Percentiles rank a stretch among this genome's conserved stretches.
Conservation (phyloP, 805 yeast genomes). For the Cyberlindnera xylosilytica region DNA sequence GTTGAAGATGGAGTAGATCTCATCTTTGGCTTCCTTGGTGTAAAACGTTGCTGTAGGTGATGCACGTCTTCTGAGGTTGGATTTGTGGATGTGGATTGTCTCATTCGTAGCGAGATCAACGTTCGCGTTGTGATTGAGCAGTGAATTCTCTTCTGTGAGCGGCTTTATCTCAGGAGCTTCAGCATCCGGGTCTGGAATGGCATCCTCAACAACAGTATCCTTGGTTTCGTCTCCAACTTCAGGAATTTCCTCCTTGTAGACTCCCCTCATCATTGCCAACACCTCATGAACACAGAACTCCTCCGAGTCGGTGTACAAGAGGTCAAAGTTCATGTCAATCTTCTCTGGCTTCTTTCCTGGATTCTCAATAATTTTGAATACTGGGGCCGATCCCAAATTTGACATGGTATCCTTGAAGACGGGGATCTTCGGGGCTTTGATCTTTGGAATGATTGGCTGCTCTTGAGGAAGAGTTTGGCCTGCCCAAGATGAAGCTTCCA, state of each 20-base stretch:
- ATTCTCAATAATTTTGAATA: conserved; percentile 46
- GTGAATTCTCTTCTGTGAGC: too few relatives aligned
- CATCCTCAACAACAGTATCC: neutral
- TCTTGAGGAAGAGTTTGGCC: conserved; percentile 57
- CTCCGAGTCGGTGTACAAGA: conserved; percentile 44
- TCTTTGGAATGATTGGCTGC: conserved; percentile 5
- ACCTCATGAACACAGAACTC: conserved; percentile 67
- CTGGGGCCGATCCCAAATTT: conserved; percentile 32
- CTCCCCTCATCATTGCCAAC: conserved; percentile 40
- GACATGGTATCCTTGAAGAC: conserved; percentile 38
- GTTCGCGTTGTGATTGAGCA: too few relatives aligned
- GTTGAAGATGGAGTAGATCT: conserved; percentile 73
- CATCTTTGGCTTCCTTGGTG: conserved; percentile 72
- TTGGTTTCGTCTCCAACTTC: neutral
- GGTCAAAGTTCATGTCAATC: conserved; percentile 55
- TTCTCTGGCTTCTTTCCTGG: conserved; percentile 62
- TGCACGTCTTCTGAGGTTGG: conserved; percentile 32
- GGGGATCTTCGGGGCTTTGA: conserved; percentile 27
- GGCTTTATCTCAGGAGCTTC: too few relatives aligned
- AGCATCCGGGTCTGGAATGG: too few relatives aligned
- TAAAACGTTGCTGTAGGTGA: conserved; percentile 81
- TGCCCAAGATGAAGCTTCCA: conserved; percentile 55
- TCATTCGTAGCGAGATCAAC: conserved; percentile 18
- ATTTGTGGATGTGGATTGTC: conserved; percentile 21
- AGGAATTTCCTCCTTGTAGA: conserved; percentile 6